phyloP scores from a whole-genome alignment of 202 grass and related monocot genomes.

The Setaria viridis region DNA sequence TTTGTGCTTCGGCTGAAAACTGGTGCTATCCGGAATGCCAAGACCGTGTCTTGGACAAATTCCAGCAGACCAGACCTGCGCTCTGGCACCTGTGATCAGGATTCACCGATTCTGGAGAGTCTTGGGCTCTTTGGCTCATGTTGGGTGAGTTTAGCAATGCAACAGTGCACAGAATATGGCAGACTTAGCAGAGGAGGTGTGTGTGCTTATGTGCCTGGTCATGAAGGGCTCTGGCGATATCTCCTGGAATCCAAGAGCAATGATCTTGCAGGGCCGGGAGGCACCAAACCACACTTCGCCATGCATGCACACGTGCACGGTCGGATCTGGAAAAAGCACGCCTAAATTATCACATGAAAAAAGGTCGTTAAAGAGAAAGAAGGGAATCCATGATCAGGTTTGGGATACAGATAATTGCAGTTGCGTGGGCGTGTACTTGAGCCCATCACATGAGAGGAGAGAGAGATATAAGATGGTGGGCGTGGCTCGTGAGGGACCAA shows the following conservation, averaged over 20 bases:
- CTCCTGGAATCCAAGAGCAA: conserved; percentile 29
- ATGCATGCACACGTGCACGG: conserved; percentile 11
- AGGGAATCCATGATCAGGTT: background rate
- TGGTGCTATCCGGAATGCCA: background rate
- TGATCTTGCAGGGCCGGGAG: background rate
- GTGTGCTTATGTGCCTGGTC: background rate
- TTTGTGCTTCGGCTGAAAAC: background rate
- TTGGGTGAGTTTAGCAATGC: background rate
- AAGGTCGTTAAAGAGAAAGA: background rate
- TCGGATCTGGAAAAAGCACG: background rate
- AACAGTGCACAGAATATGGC: background rate
- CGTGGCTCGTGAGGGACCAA: background rate
- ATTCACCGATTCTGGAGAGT: no score
- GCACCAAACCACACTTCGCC: background rate
- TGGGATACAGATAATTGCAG: no score
- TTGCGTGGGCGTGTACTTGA: conserved; percentile 5
- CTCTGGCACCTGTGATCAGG: background rate
- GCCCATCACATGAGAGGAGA: conserved; percentile 9
- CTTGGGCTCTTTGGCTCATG: background rate
- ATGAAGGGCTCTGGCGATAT: background rate
- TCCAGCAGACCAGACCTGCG: background rate
- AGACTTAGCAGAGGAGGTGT: background rate
- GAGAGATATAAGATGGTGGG: no score
- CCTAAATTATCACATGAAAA: background rate
- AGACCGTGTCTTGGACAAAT: background rate